Percentiles rank a stretch among this genome's conserved stretches.
phyloP scores from a whole-genome alignment of 768 basidiomycete species.

The Termitomyces sp. region DNA sequence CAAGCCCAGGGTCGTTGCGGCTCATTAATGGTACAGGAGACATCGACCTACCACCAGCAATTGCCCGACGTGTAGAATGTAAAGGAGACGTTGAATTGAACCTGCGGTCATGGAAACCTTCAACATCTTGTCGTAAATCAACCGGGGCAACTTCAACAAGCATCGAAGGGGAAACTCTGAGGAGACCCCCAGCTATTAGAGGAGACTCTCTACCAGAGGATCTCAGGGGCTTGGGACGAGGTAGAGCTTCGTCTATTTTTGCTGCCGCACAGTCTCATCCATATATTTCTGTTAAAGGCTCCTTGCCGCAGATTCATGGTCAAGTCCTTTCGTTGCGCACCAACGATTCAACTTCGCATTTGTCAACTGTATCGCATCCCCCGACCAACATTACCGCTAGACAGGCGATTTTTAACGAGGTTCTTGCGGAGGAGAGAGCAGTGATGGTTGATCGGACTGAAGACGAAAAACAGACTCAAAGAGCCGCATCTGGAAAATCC shows the following conservation, averaged over 20 bases:
- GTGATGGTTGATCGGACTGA: constrained; percentile 47
- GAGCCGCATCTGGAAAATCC: constrained; percentile 39
- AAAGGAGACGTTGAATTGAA: constrained; percentile 42
- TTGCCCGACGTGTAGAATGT: constrained; percentile 44
- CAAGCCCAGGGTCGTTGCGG: constrained; percentile 11
- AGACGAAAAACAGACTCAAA: constrained; percentile 46
- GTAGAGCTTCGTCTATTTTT: constrained; percentile 31
- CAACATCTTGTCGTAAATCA: constrained; percentile 32
- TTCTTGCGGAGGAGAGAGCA: constrained; percentile 63
- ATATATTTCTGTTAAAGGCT: constrained; percentile 29
- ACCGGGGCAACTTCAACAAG: constrained; percentile 26
- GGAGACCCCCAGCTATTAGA: constrained; percentile 4
- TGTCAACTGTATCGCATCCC: constrained; percentile 26
- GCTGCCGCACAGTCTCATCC: constrained; percentile 28
- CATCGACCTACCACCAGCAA: constrained; percentile 53
- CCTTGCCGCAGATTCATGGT: constrained; percentile 39
- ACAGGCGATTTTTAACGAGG: constrained; percentile 62
- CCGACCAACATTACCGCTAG: constrained; percentile 46
- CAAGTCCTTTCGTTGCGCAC: constrained; percentile 28
- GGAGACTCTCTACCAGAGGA: constrained; percentile 8
- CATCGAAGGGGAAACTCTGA: constrained; percentile 7
- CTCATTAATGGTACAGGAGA: constrained; percentile 51
- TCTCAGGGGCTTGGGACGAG: constrained; percentile 25
- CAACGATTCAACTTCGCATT: constrained; percentile 28
- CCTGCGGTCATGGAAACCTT: constrained; percentile 31